A percentile compares a stretch with the other conserved stretches of the same genome.
These are phyloP conservation scores for Cystobasidium sp. DNA, from an alignment of 1,284 basidiomycete species.

Conservation along the genomic window DNA sequence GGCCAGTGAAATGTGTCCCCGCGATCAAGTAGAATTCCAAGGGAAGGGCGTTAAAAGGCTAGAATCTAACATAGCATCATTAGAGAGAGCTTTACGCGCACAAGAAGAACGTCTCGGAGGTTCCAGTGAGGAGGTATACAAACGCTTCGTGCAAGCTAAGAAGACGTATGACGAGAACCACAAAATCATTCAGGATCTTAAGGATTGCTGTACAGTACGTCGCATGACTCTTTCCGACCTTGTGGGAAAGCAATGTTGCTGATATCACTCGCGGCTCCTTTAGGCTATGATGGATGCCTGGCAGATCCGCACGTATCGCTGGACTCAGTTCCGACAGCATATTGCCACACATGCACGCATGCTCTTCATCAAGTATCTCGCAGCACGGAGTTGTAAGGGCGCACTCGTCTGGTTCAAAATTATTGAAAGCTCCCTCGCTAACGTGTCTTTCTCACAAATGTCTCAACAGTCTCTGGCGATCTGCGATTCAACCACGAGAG, in stretches of 20 bases:
- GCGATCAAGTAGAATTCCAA: constrained; percentile 56
- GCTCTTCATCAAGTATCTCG: constrained; percentile 81
- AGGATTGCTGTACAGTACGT: constrained; percentile 67
- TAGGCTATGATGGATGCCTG: constrained; percentile 71
- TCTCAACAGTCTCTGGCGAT: constrained; percentile 53
- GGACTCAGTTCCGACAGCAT: constrained; percentile 83
- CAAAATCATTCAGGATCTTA: constrained; percentile 67
- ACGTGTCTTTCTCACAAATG: neutral
- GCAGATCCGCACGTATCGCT: constrained; percentile 68
- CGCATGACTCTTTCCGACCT: neutral
- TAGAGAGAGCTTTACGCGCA: constrained; percentile 61
- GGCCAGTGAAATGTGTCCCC: constrained; percentile 42
- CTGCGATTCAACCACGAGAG: constrained; percentile 75
- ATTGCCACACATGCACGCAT: constrained; percentile 81
- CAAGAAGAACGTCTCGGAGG: constrained; percentile 62
- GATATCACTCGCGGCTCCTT: constrained; percentile 4
- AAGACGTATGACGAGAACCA: constrained; percentile 67
- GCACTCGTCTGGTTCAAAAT: constrained; percentile 74
- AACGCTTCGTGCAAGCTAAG: constrained; percentile 69
- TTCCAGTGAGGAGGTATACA: constrained; percentile 57
- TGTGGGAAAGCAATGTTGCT: neutral
- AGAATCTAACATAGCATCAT: constrained; percentile 51
- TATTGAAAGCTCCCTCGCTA: constrained; percentile 51
- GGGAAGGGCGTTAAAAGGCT: constrained; percentile 47
- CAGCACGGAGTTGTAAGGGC: constrained; percentile 69